phyloP scores from a whole-genome alignment of 2,329 filamentous ascomycete genomes.

The Chalara sp. region DNA sequence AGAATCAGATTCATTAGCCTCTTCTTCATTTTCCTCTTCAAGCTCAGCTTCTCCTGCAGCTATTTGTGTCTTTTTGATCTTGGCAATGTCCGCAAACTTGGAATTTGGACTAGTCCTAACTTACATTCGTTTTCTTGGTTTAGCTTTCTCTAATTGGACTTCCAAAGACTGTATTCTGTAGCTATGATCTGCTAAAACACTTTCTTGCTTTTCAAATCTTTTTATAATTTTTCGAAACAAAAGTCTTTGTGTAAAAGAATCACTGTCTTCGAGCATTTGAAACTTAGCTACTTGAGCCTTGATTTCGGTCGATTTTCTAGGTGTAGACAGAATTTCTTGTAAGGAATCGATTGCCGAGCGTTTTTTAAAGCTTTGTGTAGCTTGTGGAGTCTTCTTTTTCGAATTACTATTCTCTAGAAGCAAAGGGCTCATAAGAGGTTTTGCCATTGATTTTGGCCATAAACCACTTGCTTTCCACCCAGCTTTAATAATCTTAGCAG shows the following conservation, averaged over 20 bases:
- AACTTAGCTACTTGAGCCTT: background rate
- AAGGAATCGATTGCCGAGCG: background rate
- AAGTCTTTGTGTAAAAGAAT: background rate
- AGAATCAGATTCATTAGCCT: background rate
- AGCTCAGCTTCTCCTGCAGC: background rate
- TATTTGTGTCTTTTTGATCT: background rate
- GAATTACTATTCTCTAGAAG: background rate
- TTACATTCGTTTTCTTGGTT: background rate
- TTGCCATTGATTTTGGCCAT: background rate
- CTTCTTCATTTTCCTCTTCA: background rate
- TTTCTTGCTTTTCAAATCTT: background rate
- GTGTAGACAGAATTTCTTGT: background rate
- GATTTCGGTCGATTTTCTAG: background rate
- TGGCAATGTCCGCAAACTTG: background rate
- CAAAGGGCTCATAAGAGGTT: background rate
- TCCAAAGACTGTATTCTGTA: background rate
- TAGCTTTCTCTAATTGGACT: background rate
- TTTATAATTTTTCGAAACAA: conserved; percentile 4
- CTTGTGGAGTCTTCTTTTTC: background rate
- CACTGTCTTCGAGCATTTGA: background rate
- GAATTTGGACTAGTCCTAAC: background rate
- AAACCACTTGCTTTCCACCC: conserved; percentile 1
- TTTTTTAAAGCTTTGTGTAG: background rate
- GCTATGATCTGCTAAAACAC: background rate
- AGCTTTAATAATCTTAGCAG: background rate